phyloP scores from a whole-genome alignment of 345 rosid species.

The Syzygium jambos region DNA sequence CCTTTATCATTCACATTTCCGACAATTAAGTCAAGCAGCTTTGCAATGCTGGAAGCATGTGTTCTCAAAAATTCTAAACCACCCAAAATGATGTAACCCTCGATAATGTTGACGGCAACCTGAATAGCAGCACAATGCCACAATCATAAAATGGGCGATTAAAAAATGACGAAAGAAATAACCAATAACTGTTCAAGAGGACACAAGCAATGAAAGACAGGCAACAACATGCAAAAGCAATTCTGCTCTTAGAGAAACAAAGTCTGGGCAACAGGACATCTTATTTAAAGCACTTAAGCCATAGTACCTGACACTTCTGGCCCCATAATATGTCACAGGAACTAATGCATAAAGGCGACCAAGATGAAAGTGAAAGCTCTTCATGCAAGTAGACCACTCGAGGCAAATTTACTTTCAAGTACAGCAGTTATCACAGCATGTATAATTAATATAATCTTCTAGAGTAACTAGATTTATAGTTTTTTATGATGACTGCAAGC shows the following conservation, averaged over 20 bases:
- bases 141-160: not conserved
- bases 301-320: not conserved
- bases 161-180: not conserved
- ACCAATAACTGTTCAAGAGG: not conserved
- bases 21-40: conserved; percentile 82
- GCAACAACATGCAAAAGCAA: not conserved
- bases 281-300: not conserved
- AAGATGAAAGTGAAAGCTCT: not conserved
- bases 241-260: not conserved
- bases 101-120: conserved; percentile 81
- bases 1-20: conserved; percentile 93
- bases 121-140: conserved; percentile 12
- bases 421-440: not conserved
- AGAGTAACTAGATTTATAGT: not conserved
- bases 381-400: not conserved
- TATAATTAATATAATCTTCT: not conserved
- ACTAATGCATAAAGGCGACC: not conserved
- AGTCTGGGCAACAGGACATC: not conserved
- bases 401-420: not conserved
- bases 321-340: not conserved
- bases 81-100: conserved; percentile 71
- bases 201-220: not conserved
- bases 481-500: not conserved
- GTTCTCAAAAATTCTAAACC: conserved; percentile 70
- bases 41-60: conserved; percentile 80